Base-by-base conservation (phyloP, 2,329 filamentous ascomycete genomes). In the Curvularia verruculosa region DNA sequence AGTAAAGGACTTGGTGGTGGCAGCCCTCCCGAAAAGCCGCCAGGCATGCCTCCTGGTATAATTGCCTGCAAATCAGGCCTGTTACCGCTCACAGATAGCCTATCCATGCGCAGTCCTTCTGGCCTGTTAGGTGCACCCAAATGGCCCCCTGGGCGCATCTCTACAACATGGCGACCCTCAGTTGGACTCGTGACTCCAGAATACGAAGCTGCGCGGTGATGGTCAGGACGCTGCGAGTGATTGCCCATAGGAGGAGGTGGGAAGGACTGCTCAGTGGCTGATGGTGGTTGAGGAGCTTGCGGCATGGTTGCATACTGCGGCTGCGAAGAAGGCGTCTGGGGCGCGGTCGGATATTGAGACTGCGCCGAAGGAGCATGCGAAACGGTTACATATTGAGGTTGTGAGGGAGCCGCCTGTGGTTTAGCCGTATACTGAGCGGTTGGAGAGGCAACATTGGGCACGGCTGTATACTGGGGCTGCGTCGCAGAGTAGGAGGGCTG, bases 1-100 rank as follows among this genome's bases (percentile, higher is more conserved):
- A 96, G 85, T 48, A 98, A 82, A 0, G 94, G 95, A 60, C 92
- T 96, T 1, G 86, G 86, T 0, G 92, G 91, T 1, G 91, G 84
- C 43, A 82, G 73, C 31, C 71, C 76, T 19, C 72, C 58, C 9
- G 44, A 15, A 40, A 23, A 50, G 1, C 21, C 46, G 34, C 46
- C 46, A 39, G 46, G 46, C 31, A 49, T 26, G 46, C 46, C 46
- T 26, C 34, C 34, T 5, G 46, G 34, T 28, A 39, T 21, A 15
- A 49, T 73, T 10, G 65, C 72, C 18, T 77, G 69, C 18, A 79
- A 59, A 52, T 79, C 74, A 23, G 78, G 77, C 43, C 79, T 69
- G 56, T 78, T 78, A 8, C 80, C 80, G 57, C 78, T 79, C 28
- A 82, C 79, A 1, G 79, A 81, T 24, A 82, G 73, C 45, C 79